Conservation (phyloP, 169 alveolate species). For the Plasmodium knowlesi region DNA sequence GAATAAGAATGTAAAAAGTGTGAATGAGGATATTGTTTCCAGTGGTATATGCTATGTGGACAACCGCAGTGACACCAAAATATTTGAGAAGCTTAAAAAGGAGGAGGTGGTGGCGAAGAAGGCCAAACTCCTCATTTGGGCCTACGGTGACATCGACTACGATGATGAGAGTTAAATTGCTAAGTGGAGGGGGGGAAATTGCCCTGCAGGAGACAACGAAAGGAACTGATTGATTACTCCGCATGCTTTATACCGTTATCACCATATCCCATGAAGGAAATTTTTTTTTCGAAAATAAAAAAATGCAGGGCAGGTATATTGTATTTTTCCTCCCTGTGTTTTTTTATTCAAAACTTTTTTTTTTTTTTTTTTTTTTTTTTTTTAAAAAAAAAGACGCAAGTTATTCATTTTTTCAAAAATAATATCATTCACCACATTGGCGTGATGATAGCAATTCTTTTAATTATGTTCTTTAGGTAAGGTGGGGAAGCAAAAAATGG, state of each 20-base stretch:
- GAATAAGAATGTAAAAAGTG: constrained; percentile 71
- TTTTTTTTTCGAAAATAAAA: neutral
- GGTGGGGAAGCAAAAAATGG: neutral
- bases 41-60: constrained; percentile 66
- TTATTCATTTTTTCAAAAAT: neutral
- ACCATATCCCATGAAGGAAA: neutral
- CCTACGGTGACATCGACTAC: constrained; percentile 72
- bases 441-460: neutral
- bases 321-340: neutral
- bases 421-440: neutral
- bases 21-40: constrained; percentile 47
- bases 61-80: constrained; percentile 55
- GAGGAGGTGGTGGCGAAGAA: constrained; percentile 57
- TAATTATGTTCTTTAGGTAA: neutral
- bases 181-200: neutral
- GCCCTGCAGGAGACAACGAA: neutral
- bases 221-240: neutral
- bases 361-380: neutral
- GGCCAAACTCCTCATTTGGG: constrained; percentile 45
- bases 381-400: neutral
- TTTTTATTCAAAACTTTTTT: neutral
- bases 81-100: constrained; percentile 64
- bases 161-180: constrained; percentile 34
- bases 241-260: neutral
- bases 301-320: neutral